Percentiles rank a stretch among this genome's conserved stretches.
phyloP scores from a whole-genome alignment of 2,329 filamentous ascomycete species.

The Neofusicoccum kwambonambiense region DNA sequence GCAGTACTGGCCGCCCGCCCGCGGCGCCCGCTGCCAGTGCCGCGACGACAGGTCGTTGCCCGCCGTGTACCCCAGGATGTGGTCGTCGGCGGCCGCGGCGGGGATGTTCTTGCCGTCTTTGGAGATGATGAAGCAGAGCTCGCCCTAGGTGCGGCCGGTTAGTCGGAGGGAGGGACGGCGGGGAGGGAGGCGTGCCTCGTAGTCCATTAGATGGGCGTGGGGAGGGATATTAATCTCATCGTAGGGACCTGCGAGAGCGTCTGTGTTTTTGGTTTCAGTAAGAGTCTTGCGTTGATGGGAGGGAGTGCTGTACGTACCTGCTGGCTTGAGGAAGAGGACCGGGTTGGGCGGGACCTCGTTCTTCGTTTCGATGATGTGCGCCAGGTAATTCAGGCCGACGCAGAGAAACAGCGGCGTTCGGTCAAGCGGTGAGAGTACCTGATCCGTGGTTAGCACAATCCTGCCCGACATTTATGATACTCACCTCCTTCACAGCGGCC shows the following conservation, averaged over 20 bases:
- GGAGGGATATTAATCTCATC: constrained; percentile 31
- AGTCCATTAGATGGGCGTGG: constrained; percentile 34
- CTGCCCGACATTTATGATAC: background rate
- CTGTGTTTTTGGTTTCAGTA: constrained; percentile 43
- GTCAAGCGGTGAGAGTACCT: constrained; percentile 70
- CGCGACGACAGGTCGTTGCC: constrained; percentile 64
- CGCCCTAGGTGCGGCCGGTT: constrained; percentile 22
- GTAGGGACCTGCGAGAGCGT: constrained; percentile 28
- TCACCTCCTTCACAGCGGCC: background rate
- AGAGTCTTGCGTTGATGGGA: constrained; percentile 45
- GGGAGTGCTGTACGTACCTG: constrained; percentile 35
- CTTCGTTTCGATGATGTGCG: constrained; percentile 60
- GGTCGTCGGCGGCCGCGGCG: constrained; percentile 56
- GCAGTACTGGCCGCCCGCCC: constrained; percentile 38
- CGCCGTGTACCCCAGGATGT: constrained; percentile 63
- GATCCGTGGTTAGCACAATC: background rate
- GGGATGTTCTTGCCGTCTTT: constrained; percentile 38
- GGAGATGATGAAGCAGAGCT: constrained; percentile 36
- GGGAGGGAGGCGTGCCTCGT: constrained; percentile 26
- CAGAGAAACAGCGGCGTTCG: constrained; percentile 61
- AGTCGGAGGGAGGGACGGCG: background rate
- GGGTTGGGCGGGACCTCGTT: constrained; percentile 30
- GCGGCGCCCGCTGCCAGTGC: constrained; percentile 47
- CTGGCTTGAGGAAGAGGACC: constrained; percentile 35
- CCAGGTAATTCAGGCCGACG: constrained; percentile 78